Base-by-base conservation (phyloP, 805 yeast species). In the Hanseniaspora taiwanica region DNA sequence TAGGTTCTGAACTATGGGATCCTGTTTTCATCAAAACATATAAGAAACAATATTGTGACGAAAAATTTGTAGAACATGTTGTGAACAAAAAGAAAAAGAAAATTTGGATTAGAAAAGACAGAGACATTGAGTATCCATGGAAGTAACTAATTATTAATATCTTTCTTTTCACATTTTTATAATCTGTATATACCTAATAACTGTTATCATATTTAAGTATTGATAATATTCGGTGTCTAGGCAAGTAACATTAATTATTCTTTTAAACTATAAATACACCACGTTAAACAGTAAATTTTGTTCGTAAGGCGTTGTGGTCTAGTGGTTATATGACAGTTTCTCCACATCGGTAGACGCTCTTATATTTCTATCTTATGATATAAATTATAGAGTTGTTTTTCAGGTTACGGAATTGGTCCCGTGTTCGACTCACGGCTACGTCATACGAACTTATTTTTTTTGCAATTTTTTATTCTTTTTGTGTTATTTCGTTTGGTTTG, bases 1-100 rank as follows among this genome's bases (percentile, higher is more conserved):
- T 91, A 48, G 98, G 96, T 1, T 81, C 94, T 42, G 98, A 91
- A 55, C 68, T 91, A 38, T 91, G 98, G 98, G 98, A 91, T 57
- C 98, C 98, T 2, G 65, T 76, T 33, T 91, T 89, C 51, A 86
- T 91, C 46, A 71, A 82, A 49, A 51, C 55, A 36, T 81, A 78
- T 61, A 82, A 81, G 56, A 66, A 64, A 45, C 59, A 68, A 42
- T 53, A 71, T 48, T 85, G 96, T 59, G 87, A 80, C 42, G 86
- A 84, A 48, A 74, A 78, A 44, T 85, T 82, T 60, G 94, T 80
- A 16, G 95, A 86, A 52, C 89, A 85, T 58, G 76, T 78, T 18
- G 71, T 74, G 8, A 81, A 83, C 17, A 83, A 82, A 65, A 78
- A 72, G 66, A 84, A 82, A 76, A 81, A 81, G 74, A 84, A 81